Evolutionary conservation across 2,329 filamentous ascomycete species (phyloP).

Genomic region (Phyllosticta paracitricarpa): DNA sequence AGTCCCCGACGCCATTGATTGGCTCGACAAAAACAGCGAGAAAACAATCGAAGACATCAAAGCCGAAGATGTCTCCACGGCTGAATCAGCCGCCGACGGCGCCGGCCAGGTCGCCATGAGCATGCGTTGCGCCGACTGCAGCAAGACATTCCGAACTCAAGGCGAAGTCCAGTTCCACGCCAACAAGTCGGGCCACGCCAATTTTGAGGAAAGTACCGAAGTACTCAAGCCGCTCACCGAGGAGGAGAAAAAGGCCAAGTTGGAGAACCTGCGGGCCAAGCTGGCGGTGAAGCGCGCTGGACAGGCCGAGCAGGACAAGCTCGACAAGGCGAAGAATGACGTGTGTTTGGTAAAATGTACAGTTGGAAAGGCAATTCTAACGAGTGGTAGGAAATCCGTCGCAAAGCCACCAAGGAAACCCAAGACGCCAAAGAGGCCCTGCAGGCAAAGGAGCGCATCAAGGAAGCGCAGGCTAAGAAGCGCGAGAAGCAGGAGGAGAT

Average conservation of each 20-base stretch:
- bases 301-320: slow-evolving; percentile 63
- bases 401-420: slow-evolving; percentile 80
- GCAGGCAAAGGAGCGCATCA: slow-evolving; percentile 78
- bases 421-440: slow-evolving; percentile 89
- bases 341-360: slow-evolving; percentile 31
- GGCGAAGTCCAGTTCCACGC: slow-evolving; percentile 84
- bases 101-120: slow-evolving; percentile 65
- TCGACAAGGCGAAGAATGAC: slow-evolving; percentile 78
- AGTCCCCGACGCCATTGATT: slow-evolving; percentile 87
- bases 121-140: slow-evolving; percentile 88
- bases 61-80: slow-evolving; percentile 27
- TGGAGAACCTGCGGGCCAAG: slow-evolving; percentile 64
- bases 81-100: slow-evolving; percentile 51
- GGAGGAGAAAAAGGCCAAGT: slow-evolving; percentile 74
- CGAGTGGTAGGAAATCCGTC: slow-evolving; percentile 49
- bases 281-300: slow-evolving; percentile 62
- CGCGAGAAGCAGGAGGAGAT: slow-evolving; percentile 79
- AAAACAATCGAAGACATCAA: slow-evolving; percentile 76
- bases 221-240: slow-evolving; percentile 84
- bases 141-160: slow-evolving; percentile 76
- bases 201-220: slow-evolving; percentile 90
- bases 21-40: slow-evolving; percentile 87
- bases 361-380: slow-evolving; percentile 6
- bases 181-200: slow-evolving; percentile 52
- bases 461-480: slow-evolving; percentile 77